Percentiles rank a stretch among this genome's conserved stretches.
These are phyloP conservation scores for Fusarium nelsonii DNA, from an alignment of 2,329 filamentous ascomycete genomes.

Conservation along the genomic window DNA sequence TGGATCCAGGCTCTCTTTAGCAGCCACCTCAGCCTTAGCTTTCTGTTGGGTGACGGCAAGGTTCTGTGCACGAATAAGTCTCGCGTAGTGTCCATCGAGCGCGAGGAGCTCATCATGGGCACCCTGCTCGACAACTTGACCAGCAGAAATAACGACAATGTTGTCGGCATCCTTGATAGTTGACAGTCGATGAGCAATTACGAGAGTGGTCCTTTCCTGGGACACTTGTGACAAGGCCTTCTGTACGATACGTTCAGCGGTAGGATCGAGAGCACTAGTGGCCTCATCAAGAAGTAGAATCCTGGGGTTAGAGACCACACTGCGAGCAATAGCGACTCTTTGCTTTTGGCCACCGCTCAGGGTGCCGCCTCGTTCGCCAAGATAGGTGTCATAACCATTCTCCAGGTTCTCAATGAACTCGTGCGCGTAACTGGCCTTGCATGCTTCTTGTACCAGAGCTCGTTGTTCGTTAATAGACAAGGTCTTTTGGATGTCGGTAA, in stretches of 20 bases:
- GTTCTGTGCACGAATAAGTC: constrained; percentile 41
- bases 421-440: constrained; percentile 42
- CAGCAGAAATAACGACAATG: constrained; percentile 42
- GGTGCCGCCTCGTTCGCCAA: constrained; percentile 42
- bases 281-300: constrained; percentile 75
- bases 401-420: constrained; percentile 41
- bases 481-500: constrained; percentile 30
- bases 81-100: constrained; percentile 30
- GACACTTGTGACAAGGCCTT: constrained; percentile 64
- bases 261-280: constrained; percentile 64
- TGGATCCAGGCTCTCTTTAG: not conserved
- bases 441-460: constrained; percentile 32
- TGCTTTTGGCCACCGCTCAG: constrained; percentile 70
- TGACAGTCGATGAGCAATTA: constrained; percentile 69
- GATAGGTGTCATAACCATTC: constrained; percentile 41
- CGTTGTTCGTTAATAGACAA: constrained; percentile 5
- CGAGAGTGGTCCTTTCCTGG: constrained; percentile 68
- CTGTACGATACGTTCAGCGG: constrained; percentile 62
- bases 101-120: constrained; percentile 37
- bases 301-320: constrained; percentile 69
- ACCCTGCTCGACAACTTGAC: constrained; percentile 42
- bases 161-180: constrained; percentile 48
- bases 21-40: not conserved
- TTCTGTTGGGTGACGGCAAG: not conserved
- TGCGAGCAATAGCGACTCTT: constrained; percentile 72